These are phyloP conservation scores for Handroanthus guayacan DNA, from an alignment of 257 asterid species.

Conservation along the genomic window DNA sequence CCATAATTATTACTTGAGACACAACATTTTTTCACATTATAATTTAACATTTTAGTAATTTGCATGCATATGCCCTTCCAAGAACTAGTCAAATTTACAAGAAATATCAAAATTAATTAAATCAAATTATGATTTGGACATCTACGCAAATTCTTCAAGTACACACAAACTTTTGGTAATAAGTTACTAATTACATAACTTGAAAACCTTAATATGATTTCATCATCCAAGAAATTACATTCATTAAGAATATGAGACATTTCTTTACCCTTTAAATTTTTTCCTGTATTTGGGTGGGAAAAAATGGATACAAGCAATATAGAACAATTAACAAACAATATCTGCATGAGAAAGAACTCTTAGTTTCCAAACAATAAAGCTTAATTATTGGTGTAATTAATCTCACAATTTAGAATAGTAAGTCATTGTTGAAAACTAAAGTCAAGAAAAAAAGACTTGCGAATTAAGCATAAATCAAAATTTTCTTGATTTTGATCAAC, in stretches of 20 bases:
- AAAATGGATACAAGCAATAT: slow-evolving; percentile 4
- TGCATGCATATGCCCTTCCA: background rate
- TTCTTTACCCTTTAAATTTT: background rate
- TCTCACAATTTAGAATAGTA: slow-evolving; percentile 4
- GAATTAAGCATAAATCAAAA: slow-evolving; percentile 47
- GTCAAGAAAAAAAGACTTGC: slow-evolving; percentile 41
- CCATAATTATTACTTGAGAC: too few species aligned
- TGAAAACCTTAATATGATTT: background rate
- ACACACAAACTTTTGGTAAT: slow-evolving; percentile 26
- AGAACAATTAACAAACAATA: background rate
- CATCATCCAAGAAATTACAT: background rate
- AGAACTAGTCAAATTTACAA: background rate
- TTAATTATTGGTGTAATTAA: background rate
- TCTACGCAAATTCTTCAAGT: slow-evolving; percentile 22
- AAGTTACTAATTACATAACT: slow-evolving; percentile 5
- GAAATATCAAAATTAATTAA: background rate
- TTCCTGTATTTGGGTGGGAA: slow-evolving; percentile 37
- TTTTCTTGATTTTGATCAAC: slow-evolving; percentile 46
- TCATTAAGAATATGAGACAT: background rate
- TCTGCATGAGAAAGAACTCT: background rate
- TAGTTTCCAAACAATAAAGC: background rate
- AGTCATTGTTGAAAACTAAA: slow-evolving; percentile 28
- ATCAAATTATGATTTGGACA: slow-evolving; percentile 8
- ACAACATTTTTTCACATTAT: too few species aligned
- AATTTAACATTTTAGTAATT: background rate